These are phyloP conservation scores for Xylariomycetidae sp. DNA, from an alignment of 2,329 filamentous ascomycete species.

Conservation along the genomic window DNA sequence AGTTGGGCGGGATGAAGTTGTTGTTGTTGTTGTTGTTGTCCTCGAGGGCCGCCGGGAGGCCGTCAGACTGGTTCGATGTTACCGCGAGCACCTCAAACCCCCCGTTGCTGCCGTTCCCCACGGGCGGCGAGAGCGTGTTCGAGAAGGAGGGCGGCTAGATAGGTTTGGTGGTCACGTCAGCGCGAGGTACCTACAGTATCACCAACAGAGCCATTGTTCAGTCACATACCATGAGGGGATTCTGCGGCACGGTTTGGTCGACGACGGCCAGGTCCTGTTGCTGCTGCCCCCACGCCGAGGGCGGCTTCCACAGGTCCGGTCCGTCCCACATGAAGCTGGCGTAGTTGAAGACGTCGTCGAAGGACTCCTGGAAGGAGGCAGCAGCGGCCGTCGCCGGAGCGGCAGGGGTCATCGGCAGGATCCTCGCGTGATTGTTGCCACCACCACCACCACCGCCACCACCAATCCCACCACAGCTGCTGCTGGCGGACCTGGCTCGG, in stretches of 20 bases:
- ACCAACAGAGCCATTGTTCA: not conserved
- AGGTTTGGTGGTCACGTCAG: constrained; percentile 2
- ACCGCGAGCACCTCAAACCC: constrained; percentile 6
- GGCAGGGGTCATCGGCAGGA: constrained; percentile 2
- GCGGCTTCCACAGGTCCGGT: constrained; percentile 27
- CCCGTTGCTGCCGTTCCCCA: constrained; percentile 2
- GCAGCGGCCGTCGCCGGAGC: constrained; percentile 11
- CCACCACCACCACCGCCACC: not conserved
- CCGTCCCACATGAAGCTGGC: constrained; percentile 44
- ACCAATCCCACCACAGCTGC: constrained; percentile 1
- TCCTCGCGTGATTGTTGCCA: constrained; percentile 2
- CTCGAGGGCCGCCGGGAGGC: constrained; percentile 10
- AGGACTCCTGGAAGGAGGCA: constrained; percentile 10
- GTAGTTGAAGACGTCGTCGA: constrained; percentile 40
- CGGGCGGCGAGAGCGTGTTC: constrained; percentile 3
- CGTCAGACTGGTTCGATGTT: constrained; percentile 8
- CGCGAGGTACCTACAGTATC: constrained; percentile 1
- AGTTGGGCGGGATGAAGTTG: constrained; percentile 13
- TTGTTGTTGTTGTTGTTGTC: no score
- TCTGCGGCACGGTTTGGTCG: constrained; percentile 7
- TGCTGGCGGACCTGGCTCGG: constrained; percentile 6
- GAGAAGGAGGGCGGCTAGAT: constrained; percentile 6
- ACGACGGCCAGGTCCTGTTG: constrained; percentile 6
- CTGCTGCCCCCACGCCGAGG: constrained; percentile 5
- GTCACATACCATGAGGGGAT: constrained; percentile 18